Conservation (phyloP, 371 early-diverging fungal species). For the Mucor velutinosus region DNA sequence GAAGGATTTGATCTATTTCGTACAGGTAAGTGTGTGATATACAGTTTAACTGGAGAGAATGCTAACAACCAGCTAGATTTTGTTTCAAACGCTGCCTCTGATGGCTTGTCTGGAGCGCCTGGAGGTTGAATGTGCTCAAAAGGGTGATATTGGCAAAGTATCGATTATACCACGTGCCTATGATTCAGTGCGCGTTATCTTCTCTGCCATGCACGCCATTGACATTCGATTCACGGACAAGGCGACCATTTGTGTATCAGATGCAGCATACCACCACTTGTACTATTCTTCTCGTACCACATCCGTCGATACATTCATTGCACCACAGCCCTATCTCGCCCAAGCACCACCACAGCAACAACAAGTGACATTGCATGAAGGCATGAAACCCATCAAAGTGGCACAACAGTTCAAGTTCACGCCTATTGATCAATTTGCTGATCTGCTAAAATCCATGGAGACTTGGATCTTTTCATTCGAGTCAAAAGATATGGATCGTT, state of each 20-base stretch:
- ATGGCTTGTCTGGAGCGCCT: constrained; percentile 46
- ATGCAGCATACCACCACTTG: constrained; percentile 40
- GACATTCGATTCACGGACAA: constrained; percentile 46
- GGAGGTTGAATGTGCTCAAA: constrained; percentile 31
- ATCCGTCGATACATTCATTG: constrained; percentile 12
- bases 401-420: constrained; percentile 41
- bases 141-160: constrained; percentile 41
- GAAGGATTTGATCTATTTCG: constrained; percentile 43
- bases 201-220: constrained; percentile 49
- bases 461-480: constrained; percentile 36
- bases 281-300: constrained; percentile 25
- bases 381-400: constrained; percentile 32
- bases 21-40: constrained; percentile 32
- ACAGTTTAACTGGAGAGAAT: background rate
- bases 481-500: constrained; percentile 3
- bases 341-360: background rate
- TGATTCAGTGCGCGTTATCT: constrained; percentile 58
- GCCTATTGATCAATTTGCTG: constrained; percentile 37
- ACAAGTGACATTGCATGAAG: background rate
- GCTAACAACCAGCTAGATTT: constrained; percentile 13
- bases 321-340: constrained; percentile 24
- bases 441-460: constrained; percentile 30
- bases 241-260: constrained; percentile 38
- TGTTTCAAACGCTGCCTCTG: constrained; percentile 52
- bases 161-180: constrained; percentile 59